These are phyloP conservation scores for Globisporangium takayamanum DNA, from an alignment of 352 stramenopile genomes.

Conservation along the genomic window DNA sequence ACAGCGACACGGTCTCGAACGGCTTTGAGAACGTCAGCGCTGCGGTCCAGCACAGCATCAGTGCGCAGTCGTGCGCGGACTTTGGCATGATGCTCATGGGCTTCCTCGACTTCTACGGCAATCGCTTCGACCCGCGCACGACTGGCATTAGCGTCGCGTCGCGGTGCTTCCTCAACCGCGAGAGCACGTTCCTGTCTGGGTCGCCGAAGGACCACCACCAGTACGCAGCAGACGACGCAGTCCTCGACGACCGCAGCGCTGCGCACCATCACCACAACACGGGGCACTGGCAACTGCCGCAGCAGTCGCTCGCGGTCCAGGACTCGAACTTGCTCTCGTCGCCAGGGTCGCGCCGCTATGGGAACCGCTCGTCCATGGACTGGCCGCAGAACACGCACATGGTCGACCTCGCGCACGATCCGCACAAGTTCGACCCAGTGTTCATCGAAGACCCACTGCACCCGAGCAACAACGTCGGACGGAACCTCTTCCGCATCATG, in stretches of 20 bases:
- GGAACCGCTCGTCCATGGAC: conserved; percentile 65
- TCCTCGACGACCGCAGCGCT: conserved; percentile 42
- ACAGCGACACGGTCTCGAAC: conserved; percentile 60
- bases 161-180: conserved; percentile 76
- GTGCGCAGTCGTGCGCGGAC: conserved; percentile 71
- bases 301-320: conserved; percentile 31
- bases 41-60: conserved; percentile 51
- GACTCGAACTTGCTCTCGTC: conserved; percentile 51
- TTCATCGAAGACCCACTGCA: conserved; percentile 95
- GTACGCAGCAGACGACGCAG: conserved; percentile 38
- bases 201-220: conserved; percentile 30
- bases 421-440: conserved; percentile 90
- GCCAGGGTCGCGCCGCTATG: conserved; percentile 53
- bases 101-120: conserved; percentile 97
- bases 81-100: conserved; percentile 95
- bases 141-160: conserved; percentile 87
- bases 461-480: conserved; percentile 92
- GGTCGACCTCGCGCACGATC: conserved; percentile 66
- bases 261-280: conserved; percentile 7
- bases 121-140: conserved; percentile 87
- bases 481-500: conserved; percentile 95
- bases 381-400: conserved; percentile 33
- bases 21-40: conserved; percentile 58
- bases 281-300: conserved; percentile 57
- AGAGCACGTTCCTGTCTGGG: conserved; percentile 29